Evolutionary conservation across 1,139 yeast genomes (phyloP).

Genomic region (Pichia sp.): DNA sequence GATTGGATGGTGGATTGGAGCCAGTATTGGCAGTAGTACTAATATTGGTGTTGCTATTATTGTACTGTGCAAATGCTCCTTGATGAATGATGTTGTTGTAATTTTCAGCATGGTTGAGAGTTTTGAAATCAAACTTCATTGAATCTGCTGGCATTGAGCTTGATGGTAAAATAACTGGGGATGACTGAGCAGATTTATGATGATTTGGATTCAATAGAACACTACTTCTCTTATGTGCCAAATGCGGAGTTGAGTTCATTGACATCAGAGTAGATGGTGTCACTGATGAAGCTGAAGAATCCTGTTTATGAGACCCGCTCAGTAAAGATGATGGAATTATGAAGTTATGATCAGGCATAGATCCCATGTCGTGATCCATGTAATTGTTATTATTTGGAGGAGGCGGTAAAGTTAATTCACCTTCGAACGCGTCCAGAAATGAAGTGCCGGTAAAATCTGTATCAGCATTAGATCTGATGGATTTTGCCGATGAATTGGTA

Average conservation of each 20-base stretch:
- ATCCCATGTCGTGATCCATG: background rate
- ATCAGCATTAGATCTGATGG: background rate
- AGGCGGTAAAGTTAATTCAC: constrained; percentile 24
- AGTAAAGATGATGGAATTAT: background rate
- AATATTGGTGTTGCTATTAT: no score
- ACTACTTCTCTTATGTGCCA: constrained; percentile 15
- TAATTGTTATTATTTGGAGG: constrained; percentile 12
- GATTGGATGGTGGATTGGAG: background rate
- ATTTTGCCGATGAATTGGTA: background rate
- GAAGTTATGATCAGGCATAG: constrained; percentile 5
- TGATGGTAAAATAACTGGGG: constrained; percentile 30
- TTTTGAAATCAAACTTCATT: constrained; percentile 3
- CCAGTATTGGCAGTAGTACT: no score
- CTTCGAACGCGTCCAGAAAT: constrained; percentile 20
- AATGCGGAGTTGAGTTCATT: constrained; percentile 7
- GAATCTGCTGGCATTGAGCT: constrained; percentile 1
- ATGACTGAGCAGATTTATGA: constrained; percentile 34
- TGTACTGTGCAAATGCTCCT: no score
- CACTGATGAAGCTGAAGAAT: constrained; percentile 5
- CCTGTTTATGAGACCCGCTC: background rate
- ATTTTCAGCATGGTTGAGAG: background rate
- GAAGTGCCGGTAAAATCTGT: constrained; percentile 1
- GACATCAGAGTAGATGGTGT: constrained; percentile 22
- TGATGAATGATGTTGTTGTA: no score
- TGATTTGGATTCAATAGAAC: constrained; percentile 28